Evolutionary conservation across 2,329 filamentous ascomycete genomes (phyloP), one percentile per base, ranked within the genome.

Genomic region (Neofusicoccum parvum): DNA sequence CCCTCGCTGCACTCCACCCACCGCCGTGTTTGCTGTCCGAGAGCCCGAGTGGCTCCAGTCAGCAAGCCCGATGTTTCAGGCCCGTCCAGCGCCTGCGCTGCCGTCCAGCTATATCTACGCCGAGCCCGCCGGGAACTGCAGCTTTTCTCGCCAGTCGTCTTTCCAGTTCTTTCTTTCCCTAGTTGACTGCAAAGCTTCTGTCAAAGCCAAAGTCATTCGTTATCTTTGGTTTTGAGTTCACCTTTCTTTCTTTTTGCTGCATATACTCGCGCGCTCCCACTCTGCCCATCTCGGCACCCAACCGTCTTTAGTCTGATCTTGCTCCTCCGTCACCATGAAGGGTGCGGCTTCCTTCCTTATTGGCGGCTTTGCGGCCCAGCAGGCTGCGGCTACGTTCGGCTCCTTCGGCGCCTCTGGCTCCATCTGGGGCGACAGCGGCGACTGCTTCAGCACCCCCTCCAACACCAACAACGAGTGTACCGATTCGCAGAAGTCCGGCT

Each of bases 401-500:
- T 37, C 51, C 20, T 36, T 23, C 45, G 59, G 36, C 36, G 39
- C 15, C 51, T 46, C n/a, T 23, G 17, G 17, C 23, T 32, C 60
- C 72, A n/a, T 58, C 71, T 89, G 86, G 83, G 75, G 78, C 68
- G 78, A 80, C 66, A 78, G 82, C 68, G 81, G 82, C 64, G 72
- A 78, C 54, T 77, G 82, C 67, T 96, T 88, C 83, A 82, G 82
- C 56, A 90, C 84, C 77, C 92, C 92, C 12, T 80, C 81, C 66
- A 92, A 91, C 84, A 87, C 85, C 73, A 81, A 92, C 82, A 95
- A 95, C 82, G 80, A 89, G 72, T 97, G 94, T 80, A 87, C 85
- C 66, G 76, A 85, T n/a, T 78, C 88, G 70, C 91, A 96, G 81
- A 79, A 85, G 68, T 70, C 73, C 23, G 93, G 92, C 58, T 95